These are phyloP conservation scores for Citrus australasica DNA, from an alignment of 345 rosid genomes.

Conservation along the genomic window DNA sequence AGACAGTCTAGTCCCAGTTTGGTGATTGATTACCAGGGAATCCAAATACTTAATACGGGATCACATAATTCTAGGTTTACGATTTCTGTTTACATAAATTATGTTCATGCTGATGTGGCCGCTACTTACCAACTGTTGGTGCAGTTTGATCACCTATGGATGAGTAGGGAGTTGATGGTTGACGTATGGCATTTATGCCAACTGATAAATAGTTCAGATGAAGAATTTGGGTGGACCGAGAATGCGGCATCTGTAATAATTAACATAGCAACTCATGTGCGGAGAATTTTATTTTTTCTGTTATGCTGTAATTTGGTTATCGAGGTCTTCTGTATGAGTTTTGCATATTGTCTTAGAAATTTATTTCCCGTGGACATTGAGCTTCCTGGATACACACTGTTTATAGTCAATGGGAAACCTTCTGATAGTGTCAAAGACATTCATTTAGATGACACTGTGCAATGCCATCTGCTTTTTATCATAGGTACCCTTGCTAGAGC, in stretches of 20 bases:
- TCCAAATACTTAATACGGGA: not conserved
- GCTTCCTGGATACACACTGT: not conserved
- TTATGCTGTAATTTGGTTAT: not conserved
- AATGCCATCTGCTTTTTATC: not conserved
- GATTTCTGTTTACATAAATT: not conserved
- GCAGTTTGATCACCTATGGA: not conserved
- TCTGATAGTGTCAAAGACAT: not conserved
- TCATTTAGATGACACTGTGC: not conserved
- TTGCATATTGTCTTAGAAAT: not conserved
- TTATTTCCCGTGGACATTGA: not conserved
- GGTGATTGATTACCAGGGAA: not conserved
- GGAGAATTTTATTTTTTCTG: not conserved
- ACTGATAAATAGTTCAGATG: not conserved
- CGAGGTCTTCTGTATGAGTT: not conserved
- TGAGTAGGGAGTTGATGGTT: not conserved
- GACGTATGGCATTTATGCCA: not conserved
- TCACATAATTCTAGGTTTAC: not conserved
- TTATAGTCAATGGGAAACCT: not conserved
- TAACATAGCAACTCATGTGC: not conserved
- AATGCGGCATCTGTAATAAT: not conserved
- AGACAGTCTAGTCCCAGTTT: not conserved
- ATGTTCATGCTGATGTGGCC: not conserved
- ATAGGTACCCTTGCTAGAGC: not conserved
- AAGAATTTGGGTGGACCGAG: not conserved
- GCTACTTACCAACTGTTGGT: not conserved